Evolutionary conservation across 2,329 filamentous ascomycete species (phyloP).

Genomic region (Trichoderma sp.): DNA sequence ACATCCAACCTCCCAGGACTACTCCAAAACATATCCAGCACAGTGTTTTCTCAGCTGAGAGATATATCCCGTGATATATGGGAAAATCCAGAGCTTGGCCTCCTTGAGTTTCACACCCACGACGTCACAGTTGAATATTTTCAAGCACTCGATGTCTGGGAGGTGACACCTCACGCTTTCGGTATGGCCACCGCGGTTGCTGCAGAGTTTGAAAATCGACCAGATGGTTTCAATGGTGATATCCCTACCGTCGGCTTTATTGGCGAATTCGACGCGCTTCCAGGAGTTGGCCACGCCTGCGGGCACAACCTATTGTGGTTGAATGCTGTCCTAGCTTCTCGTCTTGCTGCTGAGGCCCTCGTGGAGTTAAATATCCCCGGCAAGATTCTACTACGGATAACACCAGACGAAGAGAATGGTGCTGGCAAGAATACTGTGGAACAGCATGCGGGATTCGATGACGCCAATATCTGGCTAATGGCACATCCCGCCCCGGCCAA

Average conservation of each 20-base stretch:
- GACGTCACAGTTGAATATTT: neutral
- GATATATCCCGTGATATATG: no score
- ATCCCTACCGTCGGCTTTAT: constrained; percentile 18
- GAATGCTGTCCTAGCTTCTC: constrained; percentile 35
- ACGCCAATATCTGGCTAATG: constrained; percentile 30
- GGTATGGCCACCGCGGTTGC: neutral
- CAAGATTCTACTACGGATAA: constrained; percentile 39
- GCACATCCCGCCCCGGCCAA: constrained; percentile 25
- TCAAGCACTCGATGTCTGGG: neutral
- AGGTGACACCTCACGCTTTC: neutral
- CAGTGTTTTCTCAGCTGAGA: no score
- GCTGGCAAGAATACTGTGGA: constrained; percentile 36
- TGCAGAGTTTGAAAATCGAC: neutral
- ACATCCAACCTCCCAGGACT: no score
- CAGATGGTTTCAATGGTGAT: neutral
- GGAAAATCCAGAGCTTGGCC: neutral
- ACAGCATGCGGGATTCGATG: constrained; percentile 27
- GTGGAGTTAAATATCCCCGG: constrained; percentile 24
- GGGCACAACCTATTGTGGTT: constrained; percentile 46
- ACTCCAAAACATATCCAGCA: no score
- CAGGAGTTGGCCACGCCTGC: constrained; percentile 44
- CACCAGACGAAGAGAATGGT: constrained; percentile 43
- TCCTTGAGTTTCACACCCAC: neutral
- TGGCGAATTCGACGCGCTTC: constrained; percentile 46
- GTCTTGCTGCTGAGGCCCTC: constrained; percentile 26